These are phyloP conservation scores for Closterium sp. DNA, from an alignment of 139 green algal species.

Conservation along the genomic window DNA sequence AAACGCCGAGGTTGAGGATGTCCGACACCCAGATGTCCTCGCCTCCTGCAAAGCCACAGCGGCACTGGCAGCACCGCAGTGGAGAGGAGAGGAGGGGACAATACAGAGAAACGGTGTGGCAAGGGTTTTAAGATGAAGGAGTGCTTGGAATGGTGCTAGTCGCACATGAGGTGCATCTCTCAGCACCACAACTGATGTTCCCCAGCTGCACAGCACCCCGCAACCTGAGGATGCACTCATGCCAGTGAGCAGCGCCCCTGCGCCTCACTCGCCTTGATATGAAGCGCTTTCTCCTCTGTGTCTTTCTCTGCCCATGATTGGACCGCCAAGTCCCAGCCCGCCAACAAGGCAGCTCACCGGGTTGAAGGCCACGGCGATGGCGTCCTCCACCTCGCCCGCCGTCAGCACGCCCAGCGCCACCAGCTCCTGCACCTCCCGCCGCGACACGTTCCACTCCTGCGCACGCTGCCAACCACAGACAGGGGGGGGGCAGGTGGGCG, in stretches of 20 bases:
- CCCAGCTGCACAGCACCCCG: no score
- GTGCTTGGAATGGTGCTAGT: neutral
- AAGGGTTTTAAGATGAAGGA: no score
- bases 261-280: no score
- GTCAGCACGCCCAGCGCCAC: slow-evolving; percentile 73
- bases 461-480: slow-evolving; percentile 19
- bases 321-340: no score
- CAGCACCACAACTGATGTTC: no score
- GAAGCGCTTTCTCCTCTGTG: no score
- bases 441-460: slow-evolving; percentile 82
- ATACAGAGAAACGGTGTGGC: neutral
- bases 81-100: neutral
- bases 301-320: no score
- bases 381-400: slow-evolving; percentile 67
- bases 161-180: no score
- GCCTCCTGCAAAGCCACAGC: slow-evolving; percentile 41
- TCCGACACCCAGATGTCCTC: slow-evolving; percentile 66
- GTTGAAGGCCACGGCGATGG: slow-evolving; percentile 85
- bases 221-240: no score
- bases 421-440: slow-evolving; percentile 74
- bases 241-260: no score
- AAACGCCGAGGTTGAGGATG: slow-evolving; percentile 90
- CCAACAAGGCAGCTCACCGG: no score
- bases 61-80: slow-evolving; percentile 21
- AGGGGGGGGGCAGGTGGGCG: neutral